A percentile compares a stretch with the other conserved stretches of the same genome.
Evolutionary conservation across 2,329 filamentous ascomycete genomes (phyloP).

Genomic region (Neofusicoccum ribis): DNA sequence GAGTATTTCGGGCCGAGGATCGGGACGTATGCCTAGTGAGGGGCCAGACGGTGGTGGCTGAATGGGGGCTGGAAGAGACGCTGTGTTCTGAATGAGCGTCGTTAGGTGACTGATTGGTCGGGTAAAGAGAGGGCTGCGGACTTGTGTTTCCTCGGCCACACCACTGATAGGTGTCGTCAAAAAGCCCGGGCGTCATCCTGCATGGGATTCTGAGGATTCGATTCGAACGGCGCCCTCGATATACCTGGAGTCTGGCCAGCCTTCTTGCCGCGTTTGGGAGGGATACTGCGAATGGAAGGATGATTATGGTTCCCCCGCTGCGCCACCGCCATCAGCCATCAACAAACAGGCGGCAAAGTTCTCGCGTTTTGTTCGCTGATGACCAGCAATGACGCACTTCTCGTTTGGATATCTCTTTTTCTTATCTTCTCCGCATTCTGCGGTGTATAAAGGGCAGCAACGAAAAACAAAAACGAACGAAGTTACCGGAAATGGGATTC

Average conservation of each 20-base stretch:
- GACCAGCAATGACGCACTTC: not conserved
- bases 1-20: not conserved
- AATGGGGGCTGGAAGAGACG: not conserved
- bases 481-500: too few relatives aligned
- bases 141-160: too few relatives aligned
- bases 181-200: too few relatives aligned
- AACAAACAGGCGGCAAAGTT: not conserved
- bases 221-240: too few relatives aligned
- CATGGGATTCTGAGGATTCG: too few relatives aligned
- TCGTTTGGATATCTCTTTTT: not conserved
- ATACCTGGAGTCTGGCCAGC: too few relatives aligned
- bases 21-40: not conserved
- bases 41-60: not conserved
- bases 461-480: not conserved
- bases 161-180: too few relatives aligned
- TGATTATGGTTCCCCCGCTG: too few relatives aligned
- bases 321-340: not conserved
- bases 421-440: slow-evolving; percentile 7
- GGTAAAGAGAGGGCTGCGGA: too few relatives aligned
- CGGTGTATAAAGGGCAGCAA: not conserved
- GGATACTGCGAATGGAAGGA: not conserved
- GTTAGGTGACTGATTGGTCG: too few relatives aligned
- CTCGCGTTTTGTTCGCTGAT: not conserved
- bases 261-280: too few relatives aligned
- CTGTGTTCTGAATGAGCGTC: too few relatives aligned